Evolutionary conservation across 2,329 filamentous ascomycete genomes (phyloP).

Genomic region (Monosporascus sp.): DNA sequence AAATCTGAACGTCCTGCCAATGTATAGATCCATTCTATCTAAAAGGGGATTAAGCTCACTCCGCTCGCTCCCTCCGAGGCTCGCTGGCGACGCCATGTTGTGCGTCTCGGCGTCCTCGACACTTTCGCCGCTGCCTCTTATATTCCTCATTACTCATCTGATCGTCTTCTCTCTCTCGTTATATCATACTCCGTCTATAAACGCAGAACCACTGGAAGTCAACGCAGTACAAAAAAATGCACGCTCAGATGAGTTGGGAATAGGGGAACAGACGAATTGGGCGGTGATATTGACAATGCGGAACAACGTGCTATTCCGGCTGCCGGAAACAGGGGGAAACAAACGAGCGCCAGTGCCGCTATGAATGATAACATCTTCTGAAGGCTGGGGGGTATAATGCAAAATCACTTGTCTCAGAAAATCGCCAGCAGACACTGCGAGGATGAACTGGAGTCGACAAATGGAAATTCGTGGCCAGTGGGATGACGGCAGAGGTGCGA

Average conservation of each 20-base stretch:
- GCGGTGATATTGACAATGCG: no score
- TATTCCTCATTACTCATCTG: background rate
- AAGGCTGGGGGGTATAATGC: conserved; percentile 25
- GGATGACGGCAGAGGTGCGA: no score
- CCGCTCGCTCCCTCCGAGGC: no score
- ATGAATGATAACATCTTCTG: conserved; percentile 17
- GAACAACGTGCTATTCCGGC: background rate
- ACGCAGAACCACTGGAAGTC: background rate
- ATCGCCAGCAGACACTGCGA: conserved; percentile 8
- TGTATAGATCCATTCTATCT: no score
- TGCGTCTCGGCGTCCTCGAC: no score
- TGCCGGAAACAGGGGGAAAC: conserved; percentile 8
- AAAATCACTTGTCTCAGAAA: conserved; percentile 19
- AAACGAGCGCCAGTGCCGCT: conserved; percentile 18
- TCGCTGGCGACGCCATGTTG: no score
- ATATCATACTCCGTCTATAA: background rate
- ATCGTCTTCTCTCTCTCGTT: background rate
- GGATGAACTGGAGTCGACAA: background rate
- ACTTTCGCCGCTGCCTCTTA: no score
- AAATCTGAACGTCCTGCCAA: no score
- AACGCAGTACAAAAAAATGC: no score
- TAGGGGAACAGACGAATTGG: no score
- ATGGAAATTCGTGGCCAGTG: background rate
- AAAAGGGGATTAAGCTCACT: no score
- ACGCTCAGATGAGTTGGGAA: no score